These are phyloP conservation scores for Chalciporus piperatus DNA, from an alignment of 768 basidiomycete genomes.

Conservation along the genomic window DNA sequence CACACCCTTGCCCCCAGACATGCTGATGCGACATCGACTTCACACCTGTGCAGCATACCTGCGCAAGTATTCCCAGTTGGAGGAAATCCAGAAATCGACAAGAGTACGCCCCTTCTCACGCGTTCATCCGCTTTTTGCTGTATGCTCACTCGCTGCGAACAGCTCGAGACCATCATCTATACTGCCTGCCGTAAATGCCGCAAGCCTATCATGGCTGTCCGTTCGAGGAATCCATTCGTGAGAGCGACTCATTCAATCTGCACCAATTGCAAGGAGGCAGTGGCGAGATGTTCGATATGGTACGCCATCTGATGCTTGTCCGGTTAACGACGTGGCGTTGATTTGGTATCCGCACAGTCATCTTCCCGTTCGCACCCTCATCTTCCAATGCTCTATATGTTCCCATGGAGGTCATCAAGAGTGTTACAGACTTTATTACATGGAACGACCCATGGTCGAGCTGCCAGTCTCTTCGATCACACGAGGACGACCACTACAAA, in stretches of 20 bases:
- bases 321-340: no score
- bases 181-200: constrained; percentile 67
- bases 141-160: not conserved
- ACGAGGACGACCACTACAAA: constrained; percentile 24
- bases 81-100: constrained; percentile 51
- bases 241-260: constrained; percentile 58
- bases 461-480: constrained; percentile 22
- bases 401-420: constrained; percentile 78
- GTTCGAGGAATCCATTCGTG: constrained; percentile 26
- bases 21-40: constrained; percentile 58
- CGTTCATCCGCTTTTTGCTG: no score
- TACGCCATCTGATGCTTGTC: constrained; percentile 30
- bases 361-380: constrained; percentile 66
- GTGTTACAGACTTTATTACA: constrained; percentile 71
- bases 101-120: constrained; percentile 37
- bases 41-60: constrained; percentile 71
- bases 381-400: constrained; percentile 76
- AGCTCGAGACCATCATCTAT: constrained; percentile 74
- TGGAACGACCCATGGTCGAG: constrained; percentile 53
- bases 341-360: constrained; percentile 45
- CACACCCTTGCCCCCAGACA: constrained; percentile 40
- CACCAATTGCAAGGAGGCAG: constrained; percentile 47
- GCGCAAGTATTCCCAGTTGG: constrained; percentile 56
- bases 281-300: constrained; percentile 70
- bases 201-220: constrained; percentile 50